Evolutionary conservation across 495 filamentous ascomycete genomes (phyloP).

Genomic region (Sordaria brevicollis): DNA sequence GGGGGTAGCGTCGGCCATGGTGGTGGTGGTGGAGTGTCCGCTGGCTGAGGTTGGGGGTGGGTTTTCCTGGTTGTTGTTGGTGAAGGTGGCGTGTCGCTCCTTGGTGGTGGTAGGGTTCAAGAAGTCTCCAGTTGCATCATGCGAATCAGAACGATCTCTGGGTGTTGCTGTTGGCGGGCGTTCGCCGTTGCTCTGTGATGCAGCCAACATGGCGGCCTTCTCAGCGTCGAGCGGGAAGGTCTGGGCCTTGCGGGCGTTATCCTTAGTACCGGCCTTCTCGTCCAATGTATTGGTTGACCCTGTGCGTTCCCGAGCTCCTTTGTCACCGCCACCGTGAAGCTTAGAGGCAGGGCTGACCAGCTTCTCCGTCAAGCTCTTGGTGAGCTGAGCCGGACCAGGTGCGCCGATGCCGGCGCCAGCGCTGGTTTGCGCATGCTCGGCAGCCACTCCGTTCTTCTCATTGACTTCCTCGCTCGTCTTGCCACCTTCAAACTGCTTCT

Average conservation of each 20-base stretch:
- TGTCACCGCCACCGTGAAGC: not conserved
- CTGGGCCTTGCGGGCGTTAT: not conserved
- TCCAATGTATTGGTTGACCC: not conserved
- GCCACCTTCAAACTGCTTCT: conserved; percentile 46
- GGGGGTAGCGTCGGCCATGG: not conserved
- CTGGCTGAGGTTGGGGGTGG: conserved; percentile 20
- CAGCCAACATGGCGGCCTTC: not conserved
- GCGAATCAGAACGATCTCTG: not conserved
- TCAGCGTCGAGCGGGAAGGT: not conserved
- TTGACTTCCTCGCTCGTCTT: conserved; percentile 29
- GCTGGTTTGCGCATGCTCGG: conserved; percentile 5
- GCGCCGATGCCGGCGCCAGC: conserved; percentile 22
- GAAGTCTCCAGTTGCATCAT: conserved; percentile 4
- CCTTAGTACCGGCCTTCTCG: conserved; percentile 11
- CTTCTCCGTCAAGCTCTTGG: conserved; percentile 11
- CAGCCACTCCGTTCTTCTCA: conserved; percentile 12
- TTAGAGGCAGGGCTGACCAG: not conserved
- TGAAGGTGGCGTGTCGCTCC: conserved; percentile 36
- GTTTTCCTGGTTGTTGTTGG: conserved; percentile 24
- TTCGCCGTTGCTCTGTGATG: not conserved
- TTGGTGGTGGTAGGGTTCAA: conserved; percentile 2
- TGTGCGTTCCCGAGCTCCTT: not conserved
- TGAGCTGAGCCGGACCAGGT: conserved; percentile 13
- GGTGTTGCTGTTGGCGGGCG: not conserved
- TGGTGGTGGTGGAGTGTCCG: conserved; percentile 5